Evolutionary conservation across 306 rosid genomes (phyloP).

Genomic region (Prunus padus): DNA sequence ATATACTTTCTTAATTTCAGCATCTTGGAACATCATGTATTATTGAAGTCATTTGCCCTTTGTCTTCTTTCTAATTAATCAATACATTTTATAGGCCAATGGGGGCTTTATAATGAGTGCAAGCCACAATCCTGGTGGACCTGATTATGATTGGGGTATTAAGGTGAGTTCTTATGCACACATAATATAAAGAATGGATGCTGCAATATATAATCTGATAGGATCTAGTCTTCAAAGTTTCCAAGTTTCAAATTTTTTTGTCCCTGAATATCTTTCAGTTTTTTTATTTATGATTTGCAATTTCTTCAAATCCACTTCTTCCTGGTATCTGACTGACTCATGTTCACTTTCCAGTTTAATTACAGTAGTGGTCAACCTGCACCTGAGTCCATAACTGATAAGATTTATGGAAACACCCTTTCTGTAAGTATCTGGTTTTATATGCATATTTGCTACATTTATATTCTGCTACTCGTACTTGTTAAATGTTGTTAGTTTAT

Average conservation of each 20-base stretch:
- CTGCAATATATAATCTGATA: neutral
- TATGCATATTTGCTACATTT: conserved; percentile 5
- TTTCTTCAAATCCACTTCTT: conserved; percentile 13
- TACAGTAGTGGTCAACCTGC: conserved; percentile 99
- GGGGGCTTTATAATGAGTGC: conserved; percentile 99
- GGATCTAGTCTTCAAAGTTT: neutral
- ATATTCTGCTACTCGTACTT: neutral
- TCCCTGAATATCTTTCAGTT: neutral
- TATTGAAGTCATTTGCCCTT: conserved; percentile 8
- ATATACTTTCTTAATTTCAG: conserved; percentile 21
- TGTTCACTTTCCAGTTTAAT: conserved; percentile 62
- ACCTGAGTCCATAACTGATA: conserved; percentile 96
- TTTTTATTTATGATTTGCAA: neutral
- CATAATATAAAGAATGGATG: neutral
- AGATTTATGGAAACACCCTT: conserved; percentile 92
- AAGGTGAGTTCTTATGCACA: conserved; percentile 53
- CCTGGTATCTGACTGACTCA: conserved; percentile 45
- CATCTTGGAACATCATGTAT: conserved; percentile 19
- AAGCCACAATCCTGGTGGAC: conserved; percentile 98
- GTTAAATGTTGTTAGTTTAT: conserved; percentile 14
- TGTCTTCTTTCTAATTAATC: conserved; percentile 15
- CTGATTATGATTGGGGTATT: conserved; percentile 98
- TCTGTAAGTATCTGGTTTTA: conserved; percentile 59
- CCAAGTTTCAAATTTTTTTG: neutral
- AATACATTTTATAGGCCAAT: conserved; percentile 62